A percentile compares a stretch with the other conserved stretches of the same genome.
Evolutionary conservation across 1,284 basidiomycete species (phyloP).

Genomic region (Tilletia walkeri): DNA sequence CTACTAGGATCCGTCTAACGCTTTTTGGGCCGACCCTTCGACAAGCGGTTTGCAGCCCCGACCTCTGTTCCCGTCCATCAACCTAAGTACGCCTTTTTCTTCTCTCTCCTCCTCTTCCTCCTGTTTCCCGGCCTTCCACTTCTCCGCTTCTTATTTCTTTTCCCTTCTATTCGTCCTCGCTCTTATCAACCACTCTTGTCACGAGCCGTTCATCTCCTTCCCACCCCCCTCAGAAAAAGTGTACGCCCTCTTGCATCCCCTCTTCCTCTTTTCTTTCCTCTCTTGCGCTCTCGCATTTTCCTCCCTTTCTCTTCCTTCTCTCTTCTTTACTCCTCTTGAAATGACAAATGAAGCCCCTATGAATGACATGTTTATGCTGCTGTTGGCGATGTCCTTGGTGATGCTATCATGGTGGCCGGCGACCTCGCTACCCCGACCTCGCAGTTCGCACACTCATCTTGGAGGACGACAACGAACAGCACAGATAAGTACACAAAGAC

Average conservation of each 20-base stretch:
- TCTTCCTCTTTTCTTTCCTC: constrained; percentile 6
- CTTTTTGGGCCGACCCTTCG: no score
- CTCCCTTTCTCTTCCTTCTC: neutral
- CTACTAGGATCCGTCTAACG: no score
- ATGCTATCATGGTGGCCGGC: no score
- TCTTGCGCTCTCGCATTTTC: constrained; percentile 1
- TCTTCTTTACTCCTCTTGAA: neutral
- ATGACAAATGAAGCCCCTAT: constrained; percentile 7
- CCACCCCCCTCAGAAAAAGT: neutral
- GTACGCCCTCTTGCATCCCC: neutral
- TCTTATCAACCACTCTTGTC: neutral
- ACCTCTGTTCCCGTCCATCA: no score
- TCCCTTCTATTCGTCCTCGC: neutral
- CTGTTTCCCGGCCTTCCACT: no score
- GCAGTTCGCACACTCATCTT: no score
- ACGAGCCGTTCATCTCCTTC: neutral
- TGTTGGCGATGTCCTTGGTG: no score
- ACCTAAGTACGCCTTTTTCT: no score
- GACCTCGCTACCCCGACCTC: no score
- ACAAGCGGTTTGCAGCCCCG: no score
- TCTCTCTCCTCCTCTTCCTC: no score
- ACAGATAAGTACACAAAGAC: no score
- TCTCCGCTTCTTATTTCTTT: neutral
- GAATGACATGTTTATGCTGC: neutral
- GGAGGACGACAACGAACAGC: neutral